Base-by-base conservation (phyloP, 2,329 filamentous ascomycete genomes). In the Aspergillus neoniger region DNA sequence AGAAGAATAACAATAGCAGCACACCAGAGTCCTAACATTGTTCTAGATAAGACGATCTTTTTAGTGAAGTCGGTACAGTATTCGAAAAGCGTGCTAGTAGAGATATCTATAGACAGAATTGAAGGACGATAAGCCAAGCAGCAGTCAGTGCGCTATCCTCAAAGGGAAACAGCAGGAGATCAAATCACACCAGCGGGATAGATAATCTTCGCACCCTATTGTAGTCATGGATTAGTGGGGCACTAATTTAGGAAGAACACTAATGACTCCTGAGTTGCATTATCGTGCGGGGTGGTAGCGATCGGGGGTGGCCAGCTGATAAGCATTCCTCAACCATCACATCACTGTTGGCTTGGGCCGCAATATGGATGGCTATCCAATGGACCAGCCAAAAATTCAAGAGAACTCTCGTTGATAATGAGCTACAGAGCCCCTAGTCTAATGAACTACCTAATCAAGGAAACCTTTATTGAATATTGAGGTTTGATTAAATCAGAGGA, bases 91-190 rank as follows among this genome's bases (percentile, higher is more conserved):
- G 21, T 4, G 14, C 25, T 8, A 17, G 19, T 5, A 17, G 21
- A 19, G 5, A 17, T 3, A 23, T 36, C 14, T n/a, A n/a, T 5
- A n/a, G 28, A 3, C 23, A 57, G 8, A 23, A 5, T 2, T n/a
- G 5, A 44, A 47, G 10, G 47, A 15, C 15, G 36, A 53, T 53
- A 52, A 53, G 39, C 15, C 15, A 14, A 36, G 1, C 5, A 2
- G 23, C n/a, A 5, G n/a, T 19, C 8, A 52, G 28, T 7, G 36
- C 15, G 50, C 39, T 47, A 58, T 58, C 56, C 56, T 4, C 7
- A 53, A 58, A 38, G 49, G 56, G 56, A 58, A 58, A 21, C 56
- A 52, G 3, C 9, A 58, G 9, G 56, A 58, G 56, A 58, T 57
- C 9, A 8, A 30, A 30, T 30, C 15, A 50, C 30, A 30, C 15